A percentile compares a stretch with the other conserved stretches of the same genome.
Conservation (phyloP, 2,329 filamentous ascomycete genomes). For the Teratosphaeria pseudoeucalypti region DNA sequence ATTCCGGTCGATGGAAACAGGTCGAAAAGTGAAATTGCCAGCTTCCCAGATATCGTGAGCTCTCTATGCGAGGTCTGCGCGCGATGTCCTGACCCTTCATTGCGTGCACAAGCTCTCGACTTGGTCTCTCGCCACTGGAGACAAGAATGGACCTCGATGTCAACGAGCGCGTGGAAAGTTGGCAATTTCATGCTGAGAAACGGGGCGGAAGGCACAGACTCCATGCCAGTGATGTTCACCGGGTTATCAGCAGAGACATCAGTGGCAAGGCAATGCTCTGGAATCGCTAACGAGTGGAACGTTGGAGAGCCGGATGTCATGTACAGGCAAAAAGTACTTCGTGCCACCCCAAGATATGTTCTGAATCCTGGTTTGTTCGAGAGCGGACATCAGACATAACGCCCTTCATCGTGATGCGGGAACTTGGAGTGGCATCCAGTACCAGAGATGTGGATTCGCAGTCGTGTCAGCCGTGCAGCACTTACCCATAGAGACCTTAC, state of each 20-base stretch:
- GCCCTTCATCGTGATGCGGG: not conserved
- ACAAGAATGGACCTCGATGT: slow-evolving; percentile 16
- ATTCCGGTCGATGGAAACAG: not conserved
- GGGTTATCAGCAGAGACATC: slow-evolving; percentile 8
- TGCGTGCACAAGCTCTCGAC: slow-evolving; percentile 12
- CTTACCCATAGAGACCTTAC: not conserved
- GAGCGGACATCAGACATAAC: slow-evolving; percentile 5
- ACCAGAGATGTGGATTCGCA: not conserved
- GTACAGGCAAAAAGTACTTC: slow-evolving; percentile 6
- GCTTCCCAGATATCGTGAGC: slow-evolving; percentile 14
- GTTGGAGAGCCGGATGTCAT: not conserved
- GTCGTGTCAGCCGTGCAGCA: not conserved
- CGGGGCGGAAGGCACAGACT: slow-evolving; percentile 9
- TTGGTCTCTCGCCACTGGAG: slow-evolving; percentile 14
- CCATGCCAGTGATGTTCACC: slow-evolving; percentile 3
- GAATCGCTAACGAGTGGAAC: slow-evolving; percentile 10
- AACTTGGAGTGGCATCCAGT: not conserved
- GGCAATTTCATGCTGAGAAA: slow-evolving; percentile 13
- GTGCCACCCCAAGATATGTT: slow-evolving; percentile 6
- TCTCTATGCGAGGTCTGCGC: slow-evolving; percentile 16
- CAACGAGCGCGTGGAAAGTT: slow-evolving; percentile 17
- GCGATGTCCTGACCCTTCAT: slow-evolving; percentile 13
- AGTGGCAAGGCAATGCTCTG: slow-evolving; percentile 11
- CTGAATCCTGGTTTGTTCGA: slow-evolving; percentile 14
- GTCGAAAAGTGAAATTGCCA: slow-evolving; percentile 8